Percentiles rank a stretch among this genome's conserved stretches.
Conservation (phyloP, 1,284 basidiomycete species). For the Vanrija humicola region DNA sequence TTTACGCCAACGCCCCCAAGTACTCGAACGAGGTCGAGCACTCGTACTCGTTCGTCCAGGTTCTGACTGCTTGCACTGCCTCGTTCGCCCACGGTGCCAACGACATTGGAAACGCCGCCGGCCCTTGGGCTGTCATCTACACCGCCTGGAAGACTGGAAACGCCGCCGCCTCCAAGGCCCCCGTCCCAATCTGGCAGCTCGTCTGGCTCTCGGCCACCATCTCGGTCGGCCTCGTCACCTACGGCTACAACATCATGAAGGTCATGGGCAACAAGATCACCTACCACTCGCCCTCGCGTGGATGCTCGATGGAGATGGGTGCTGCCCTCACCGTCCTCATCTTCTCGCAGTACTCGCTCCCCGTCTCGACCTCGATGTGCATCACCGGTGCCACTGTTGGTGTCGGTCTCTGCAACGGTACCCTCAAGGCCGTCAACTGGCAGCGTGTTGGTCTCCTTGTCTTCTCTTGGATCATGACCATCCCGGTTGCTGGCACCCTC, state of each 20-base stretch:
- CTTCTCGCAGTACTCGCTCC: conserved; percentile 50
- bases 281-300: conserved; percentile 51
- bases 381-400: conserved; percentile 53
- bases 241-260: conserved; percentile 48
- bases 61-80: conserved; percentile 53
- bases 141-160: conserved; percentile 44
- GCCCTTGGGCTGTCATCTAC: conserved; percentile 50
- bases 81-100: conserved; percentile 52
- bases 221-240: conserved; percentile 51
- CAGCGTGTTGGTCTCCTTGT: conserved; percentile 31
- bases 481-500: conserved; percentile 48
- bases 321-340: conserved; percentile 51
- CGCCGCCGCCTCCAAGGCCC: conserved; percentile 38
- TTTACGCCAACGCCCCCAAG: conserved; percentile 32
- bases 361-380: conserved; percentile 51
- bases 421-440: conserved; percentile 47
- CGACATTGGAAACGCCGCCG: conserved; percentile 50
- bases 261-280: conserved; percentile 53
- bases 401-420: conserved; percentile 50
- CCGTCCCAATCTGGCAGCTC: conserved; percentile 51
- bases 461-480: conserved; percentile 46
- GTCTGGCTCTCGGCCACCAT: conserved; percentile 45
- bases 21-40: conserved; percentile 53
- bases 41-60: conserved; percentile 52
- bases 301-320: conserved; percentile 53